These are phyloP conservation scores for Penicillium pancosmium DNA, from an alignment of 495 filamentous ascomycete genomes.

Conservation along the genomic window DNA sequence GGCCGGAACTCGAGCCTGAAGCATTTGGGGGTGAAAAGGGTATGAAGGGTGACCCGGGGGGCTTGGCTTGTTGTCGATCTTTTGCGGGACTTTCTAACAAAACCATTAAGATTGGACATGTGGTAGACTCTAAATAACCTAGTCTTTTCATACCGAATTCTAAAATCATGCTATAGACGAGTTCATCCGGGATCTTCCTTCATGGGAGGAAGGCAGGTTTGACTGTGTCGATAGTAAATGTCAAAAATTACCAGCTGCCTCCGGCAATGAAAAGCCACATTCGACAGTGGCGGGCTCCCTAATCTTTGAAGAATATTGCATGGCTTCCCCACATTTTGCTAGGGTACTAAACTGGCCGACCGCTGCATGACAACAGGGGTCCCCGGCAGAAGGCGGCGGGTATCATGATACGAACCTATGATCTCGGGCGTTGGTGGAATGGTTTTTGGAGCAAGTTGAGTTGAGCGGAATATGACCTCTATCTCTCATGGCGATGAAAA, in stretches of 20 bases:
- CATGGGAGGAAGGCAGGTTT: too few species aligned
- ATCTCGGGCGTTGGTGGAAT: background rate
- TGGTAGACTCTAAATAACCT: background rate
- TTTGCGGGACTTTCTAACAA: background rate
- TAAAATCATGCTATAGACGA: too few species aligned
- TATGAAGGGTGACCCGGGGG: slow-evolving; percentile 24
- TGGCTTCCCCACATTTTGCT: background rate
- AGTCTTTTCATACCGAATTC: background rate
- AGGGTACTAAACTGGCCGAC: background rate
- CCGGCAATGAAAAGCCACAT: background rate
- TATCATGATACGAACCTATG: background rate
- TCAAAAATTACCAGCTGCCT: background rate
- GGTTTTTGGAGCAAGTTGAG: background rate
- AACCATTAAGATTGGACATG: background rate
- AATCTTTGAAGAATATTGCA: background rate
- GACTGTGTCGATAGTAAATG: too few species aligned
- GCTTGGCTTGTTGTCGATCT: slow-evolving; percentile 17
- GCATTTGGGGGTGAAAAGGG: slow-evolving; percentile 12
- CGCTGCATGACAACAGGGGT: background rate
- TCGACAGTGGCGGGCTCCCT: background rate
- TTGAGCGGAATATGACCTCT: background rate
- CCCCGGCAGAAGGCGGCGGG: background rate
- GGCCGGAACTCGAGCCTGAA: slow-evolving; percentile 17
- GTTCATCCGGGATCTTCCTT: too few species aligned
- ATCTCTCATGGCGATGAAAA: background rate